Conservation (phyloP, 192 early-diverging fungal genomes). For the Linnemannia zychae region DNA sequence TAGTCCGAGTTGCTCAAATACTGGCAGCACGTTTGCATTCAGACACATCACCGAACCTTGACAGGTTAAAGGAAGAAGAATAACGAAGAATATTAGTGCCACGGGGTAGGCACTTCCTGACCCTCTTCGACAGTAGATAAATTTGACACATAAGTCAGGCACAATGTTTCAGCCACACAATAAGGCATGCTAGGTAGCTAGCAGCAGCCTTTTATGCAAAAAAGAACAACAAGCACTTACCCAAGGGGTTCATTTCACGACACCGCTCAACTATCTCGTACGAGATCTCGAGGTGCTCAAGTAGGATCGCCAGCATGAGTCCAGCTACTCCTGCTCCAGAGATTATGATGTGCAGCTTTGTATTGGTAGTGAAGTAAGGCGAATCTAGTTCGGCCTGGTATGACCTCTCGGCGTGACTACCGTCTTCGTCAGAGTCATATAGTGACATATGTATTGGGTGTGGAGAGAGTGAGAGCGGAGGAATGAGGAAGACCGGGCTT, state of each 20-base stretch:
- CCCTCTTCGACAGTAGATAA: background rate
- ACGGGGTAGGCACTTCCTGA: background rate
- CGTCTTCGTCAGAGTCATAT: background rate
- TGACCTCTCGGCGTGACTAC: background rate
- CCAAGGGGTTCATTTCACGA: conserved; percentile 1
- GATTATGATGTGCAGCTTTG: background rate
- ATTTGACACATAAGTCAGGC: background rate
- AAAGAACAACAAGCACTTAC: background rate
- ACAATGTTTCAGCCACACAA: background rate
- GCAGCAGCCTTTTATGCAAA: background rate
- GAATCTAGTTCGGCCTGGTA: background rate
- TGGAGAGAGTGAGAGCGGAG: background rate
- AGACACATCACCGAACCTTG: conserved; percentile 1
- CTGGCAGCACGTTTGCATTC: background rate
- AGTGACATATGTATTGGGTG: background rate
- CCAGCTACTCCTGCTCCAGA: conserved; percentile 4
- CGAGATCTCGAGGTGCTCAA: background rate
- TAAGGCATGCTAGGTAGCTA: no score
- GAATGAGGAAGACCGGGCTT: no score
- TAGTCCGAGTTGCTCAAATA: conserved; percentile 3
- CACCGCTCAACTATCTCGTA: conserved; percentile 12
- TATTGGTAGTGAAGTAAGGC: background rate
- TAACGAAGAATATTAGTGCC: background rate
- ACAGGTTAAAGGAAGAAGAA: background rate
- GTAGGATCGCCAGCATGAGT: conserved; percentile 1